These are phyloP conservation scores for Cordyceps pruinosa DNA, from an alignment of 2,329 filamentous ascomycete species.

Conservation along the genomic window DNA sequence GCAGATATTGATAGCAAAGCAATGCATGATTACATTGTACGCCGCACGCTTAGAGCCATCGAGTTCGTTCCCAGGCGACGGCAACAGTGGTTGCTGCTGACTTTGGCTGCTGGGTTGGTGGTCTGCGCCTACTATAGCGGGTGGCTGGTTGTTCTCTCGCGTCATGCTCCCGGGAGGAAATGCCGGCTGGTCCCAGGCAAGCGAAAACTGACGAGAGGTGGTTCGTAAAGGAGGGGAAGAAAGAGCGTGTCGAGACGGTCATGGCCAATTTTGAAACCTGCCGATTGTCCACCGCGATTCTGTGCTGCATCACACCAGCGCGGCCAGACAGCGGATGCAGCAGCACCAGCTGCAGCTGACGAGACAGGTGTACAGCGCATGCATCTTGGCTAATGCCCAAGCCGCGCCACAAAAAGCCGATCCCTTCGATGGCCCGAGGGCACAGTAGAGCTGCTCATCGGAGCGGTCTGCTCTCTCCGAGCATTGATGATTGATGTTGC, in stretches of 20 bases:
- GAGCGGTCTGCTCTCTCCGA: no score
- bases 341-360: not conserved
- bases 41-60: not conserved
- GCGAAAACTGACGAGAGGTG: no score
- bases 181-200: no score
- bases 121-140: no score
- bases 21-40: not conserved
- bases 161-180: no score
- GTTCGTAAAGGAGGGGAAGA: not conserved
- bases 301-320: not conserved
- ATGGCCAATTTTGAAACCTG: no score
- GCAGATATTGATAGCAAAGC: not conserved
- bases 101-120: not conserved
- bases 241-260: not conserved
- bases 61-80: not conserved
- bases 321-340: not conserved
- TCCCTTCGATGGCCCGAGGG: no score
- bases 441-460: no score
- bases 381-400: not conserved
- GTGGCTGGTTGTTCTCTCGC: not conserved
- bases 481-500: no score
- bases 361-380: not conserved
- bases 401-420: not conserved
- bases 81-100: not conserved
- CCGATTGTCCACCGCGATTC: no score